Evolutionary conservation across 495 filamentous ascomycete genomes (phyloP), one percentile per base, ranked within the genome.

Genomic region (Aspergillus steynii): DNA sequence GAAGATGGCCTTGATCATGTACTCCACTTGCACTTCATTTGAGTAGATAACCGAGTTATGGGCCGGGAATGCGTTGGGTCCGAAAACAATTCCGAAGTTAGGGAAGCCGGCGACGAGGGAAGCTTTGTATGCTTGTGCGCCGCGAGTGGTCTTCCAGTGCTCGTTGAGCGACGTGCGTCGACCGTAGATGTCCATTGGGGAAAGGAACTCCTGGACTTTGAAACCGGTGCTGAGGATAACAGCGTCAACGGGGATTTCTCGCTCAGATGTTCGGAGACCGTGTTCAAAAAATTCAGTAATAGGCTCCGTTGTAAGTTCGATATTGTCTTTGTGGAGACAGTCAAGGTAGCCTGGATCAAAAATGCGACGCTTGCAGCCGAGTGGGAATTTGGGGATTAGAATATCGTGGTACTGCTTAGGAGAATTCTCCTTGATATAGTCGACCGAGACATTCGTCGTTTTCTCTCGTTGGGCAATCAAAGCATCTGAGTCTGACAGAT

Each of bases 31-130:
- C 48, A 82, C 82, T 65, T 88, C 85, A 46, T 68, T 74, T 0
- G 78, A 76, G 28, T 86, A 72, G 29, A 86, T 75, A 0, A 84
- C 82, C 3, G 77, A 82, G 4, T 74, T 77, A 65, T 88, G 83
- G 1, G 85, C 85, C 2, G 83, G 86, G 2, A 75, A 81, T 5
- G 83, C 84, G 59, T 88, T 88, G 0, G 85, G 85, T 0, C 85
- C 85, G 63, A 85, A 82, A 4, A 86, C 72, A 5, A 84, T 75
- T 65, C 86, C 87, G 61, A 86, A 81, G 58, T 87, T 87, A 1
- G 85, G 85, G 60, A 86, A 88, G 0, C 77, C 79, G 58, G 84
- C 77, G 59, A 87, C 73, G 20, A 82, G 80, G 28, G 77, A 81
- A 5, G 82, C 83, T 61, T 81, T 77, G 62, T 88, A 88, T 2